A percentile compares a stretch with the other conserved stretches of the same genome.
Evolutionary conservation across 306 rosid species (phyloP).

Genomic region (Quercus berberidifolia): DNA sequence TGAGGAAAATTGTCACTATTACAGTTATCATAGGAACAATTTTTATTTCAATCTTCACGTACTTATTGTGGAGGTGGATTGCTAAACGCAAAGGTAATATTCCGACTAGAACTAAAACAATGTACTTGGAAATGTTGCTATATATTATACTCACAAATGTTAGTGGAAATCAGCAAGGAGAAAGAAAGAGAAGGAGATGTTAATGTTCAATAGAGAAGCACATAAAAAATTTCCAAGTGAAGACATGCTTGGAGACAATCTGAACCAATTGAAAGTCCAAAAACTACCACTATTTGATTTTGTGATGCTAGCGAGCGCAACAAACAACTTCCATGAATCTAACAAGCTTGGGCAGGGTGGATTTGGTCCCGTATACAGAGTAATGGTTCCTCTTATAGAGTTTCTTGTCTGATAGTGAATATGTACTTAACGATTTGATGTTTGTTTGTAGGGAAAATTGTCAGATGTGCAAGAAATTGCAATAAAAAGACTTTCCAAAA

Average conservation of each 20-base stretch:
- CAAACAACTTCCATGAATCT: too few species aligned
- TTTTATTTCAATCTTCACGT: not conserved
- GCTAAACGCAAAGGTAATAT: conserved; percentile 5
- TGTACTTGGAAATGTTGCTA: not conserved
- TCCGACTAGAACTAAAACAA: not conserved
- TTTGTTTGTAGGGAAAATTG: too few species aligned
- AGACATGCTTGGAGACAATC: not conserved
- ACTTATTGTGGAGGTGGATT: conserved; percentile 14
- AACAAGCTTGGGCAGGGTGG: conserved; percentile 33
- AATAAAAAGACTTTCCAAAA: too few species aligned
- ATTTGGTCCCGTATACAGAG: conserved; percentile 31
- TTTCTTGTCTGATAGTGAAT: not conserved
- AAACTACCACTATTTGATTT: conserved; percentile 18
- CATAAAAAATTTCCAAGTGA: not conserved
- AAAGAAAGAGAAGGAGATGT: not conserved
- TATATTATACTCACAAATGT: not conserved
- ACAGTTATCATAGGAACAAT: conserved; percentile 3
- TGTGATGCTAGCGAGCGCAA: not conserved
- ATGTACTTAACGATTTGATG: too few species aligned
- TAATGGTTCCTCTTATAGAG: not conserved
- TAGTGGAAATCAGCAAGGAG: not conserved
- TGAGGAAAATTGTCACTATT: not conserved
- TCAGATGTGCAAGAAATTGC: too few species aligned
- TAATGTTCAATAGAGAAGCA: not conserved
- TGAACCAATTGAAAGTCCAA: conserved; percentile 12